phyloP scores from a whole-genome alignment of 306 rosid genomes.

The Herpetospermum pedunculosum region DNA sequence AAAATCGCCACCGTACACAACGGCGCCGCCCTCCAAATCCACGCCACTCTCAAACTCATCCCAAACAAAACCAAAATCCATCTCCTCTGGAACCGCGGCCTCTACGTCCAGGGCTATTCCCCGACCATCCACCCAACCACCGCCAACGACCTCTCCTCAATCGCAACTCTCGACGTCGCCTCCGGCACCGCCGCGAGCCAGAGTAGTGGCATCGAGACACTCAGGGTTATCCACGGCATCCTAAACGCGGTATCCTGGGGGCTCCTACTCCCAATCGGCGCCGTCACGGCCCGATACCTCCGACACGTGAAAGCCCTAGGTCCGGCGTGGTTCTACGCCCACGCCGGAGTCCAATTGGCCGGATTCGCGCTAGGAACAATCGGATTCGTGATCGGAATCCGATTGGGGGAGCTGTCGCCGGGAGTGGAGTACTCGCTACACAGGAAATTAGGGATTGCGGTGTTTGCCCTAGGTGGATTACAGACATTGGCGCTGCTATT shows the following conservation, averaged over 20 bases:
- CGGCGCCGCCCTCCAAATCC: conserved; percentile 73
- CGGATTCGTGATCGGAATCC: conserved; percentile 64
- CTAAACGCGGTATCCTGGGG: conserved; percentile 83
- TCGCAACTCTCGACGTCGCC: conserved; percentile 50
- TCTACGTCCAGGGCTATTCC: conserved; percentile 93
- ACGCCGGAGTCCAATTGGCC: conserved; percentile 54
- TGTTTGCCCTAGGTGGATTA: conserved; percentile 51
- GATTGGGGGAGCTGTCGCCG: conserved; percentile 49
- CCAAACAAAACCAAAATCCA: conserved; percentile 59
- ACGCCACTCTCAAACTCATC: conserved; percentile 41
- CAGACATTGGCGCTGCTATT: conserved; percentile 70
- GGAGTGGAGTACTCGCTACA: conserved; percentile 74
- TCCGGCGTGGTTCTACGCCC: conserved; percentile 80
- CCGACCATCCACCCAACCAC: conserved; percentile 91
- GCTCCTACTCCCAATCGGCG: conserved; percentile 60
- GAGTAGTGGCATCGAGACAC: conserved; percentile 18
- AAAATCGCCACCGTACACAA: conserved; percentile 61
- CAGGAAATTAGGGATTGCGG: conserved; percentile 66
- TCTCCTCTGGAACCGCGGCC: conserved; percentile 84
- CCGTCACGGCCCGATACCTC: conserved; percentile 68
- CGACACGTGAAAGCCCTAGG: conserved; percentile 57
- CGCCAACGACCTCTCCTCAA: conserved; percentile 55
- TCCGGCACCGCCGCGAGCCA: conserved; percentile 50
- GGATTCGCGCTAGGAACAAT: conserved; percentile 53
- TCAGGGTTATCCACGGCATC: conserved; percentile 48